Conservation (phyloP, 2,329 filamentous ascomycete species). For the Golovinomyces cichoracearum region DNA sequence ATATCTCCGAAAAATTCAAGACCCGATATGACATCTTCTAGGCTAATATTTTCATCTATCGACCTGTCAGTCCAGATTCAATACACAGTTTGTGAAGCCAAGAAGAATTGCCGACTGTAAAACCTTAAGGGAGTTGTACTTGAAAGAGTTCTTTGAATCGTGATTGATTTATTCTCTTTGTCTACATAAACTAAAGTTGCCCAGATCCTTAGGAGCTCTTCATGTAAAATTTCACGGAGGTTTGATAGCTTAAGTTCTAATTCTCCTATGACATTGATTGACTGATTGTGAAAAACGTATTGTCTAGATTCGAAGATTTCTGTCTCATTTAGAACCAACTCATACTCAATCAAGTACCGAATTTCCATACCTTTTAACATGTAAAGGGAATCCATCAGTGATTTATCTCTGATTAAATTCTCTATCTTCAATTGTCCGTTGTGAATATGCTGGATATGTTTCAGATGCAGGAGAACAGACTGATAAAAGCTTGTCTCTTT, state of each 20-base stretch:
- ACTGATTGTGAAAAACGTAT: constrained; percentile 31
- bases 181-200: constrained; percentile 38
- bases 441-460: constrained; percentile 29
- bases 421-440: constrained; percentile 37
- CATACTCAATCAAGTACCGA: not conserved
- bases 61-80: constrained; percentile 1
- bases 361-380: constrained; percentile 26
- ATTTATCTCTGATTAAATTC: constrained; percentile 24
- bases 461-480: constrained; percentile 27
- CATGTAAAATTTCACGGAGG: constrained; percentile 38
- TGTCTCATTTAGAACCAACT: constrained; percentile 14
- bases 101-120: too few relatives aligned
- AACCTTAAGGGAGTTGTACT: constrained; percentile 3
- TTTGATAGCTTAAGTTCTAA: constrained; percentile 38
- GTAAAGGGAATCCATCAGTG: constrained; percentile 29
- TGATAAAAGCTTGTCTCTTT: constrained; percentile 32
- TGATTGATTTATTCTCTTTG: constrained; percentile 25
- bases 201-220: constrained; percentile 47
- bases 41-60: constrained; percentile 20
- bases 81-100: too few relatives aligned
- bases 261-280: constrained; percentile 35
- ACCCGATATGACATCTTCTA: constrained; percentile 27
- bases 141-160: constrained; percentile 18
- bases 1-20: constrained; percentile 34
- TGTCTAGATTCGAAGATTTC: constrained; percentile 32